Conservation (phyloP, 345 rosid species). For the Gossypium rotundifolium region DNA sequence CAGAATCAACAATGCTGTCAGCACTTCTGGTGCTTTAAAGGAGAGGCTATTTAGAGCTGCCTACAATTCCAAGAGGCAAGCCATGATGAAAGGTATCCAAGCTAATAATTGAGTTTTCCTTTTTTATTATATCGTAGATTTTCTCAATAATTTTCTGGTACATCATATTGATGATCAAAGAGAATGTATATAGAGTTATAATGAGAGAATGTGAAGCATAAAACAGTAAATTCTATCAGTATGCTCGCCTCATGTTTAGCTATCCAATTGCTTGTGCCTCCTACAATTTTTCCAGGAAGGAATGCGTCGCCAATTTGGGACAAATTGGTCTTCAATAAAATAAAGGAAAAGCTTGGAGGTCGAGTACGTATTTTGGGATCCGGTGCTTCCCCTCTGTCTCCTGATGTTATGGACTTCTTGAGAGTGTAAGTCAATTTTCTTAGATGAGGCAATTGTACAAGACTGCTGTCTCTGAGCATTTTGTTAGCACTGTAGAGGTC, state of each 20-base stretch:
- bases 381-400: constrained; percentile 90
- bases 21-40: constrained; percentile 62
- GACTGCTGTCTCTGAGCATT: neutral
- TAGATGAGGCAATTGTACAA: neutral
- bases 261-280: constrained; percentile 2
- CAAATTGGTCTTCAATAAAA: constrained; percentile 73
- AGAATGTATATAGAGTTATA: neutral
- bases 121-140: neutral
- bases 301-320: constrained; percentile 79
- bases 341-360: constrained; percentile 81
- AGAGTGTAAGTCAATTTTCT: constrained; percentile 55
- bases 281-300: constrained; percentile 39
- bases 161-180: neutral
- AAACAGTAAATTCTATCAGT: neutral
- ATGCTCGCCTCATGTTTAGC: neutral
- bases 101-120: neutral
- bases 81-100: constrained; percentile 55
- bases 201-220: neutral
- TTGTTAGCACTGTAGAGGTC: neutral
- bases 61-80: constrained; percentile 80
- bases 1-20: constrained; percentile 71
- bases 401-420: constrained; percentile 82
- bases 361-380: constrained; percentile 65
- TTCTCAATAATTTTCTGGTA: neutral
- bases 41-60: constrained; percentile 72